These are phyloP conservation scores for Aspergillus glaucus DNA, from an alignment of 2,329 filamentous ascomycete species.

Conservation along the genomic window DNA sequence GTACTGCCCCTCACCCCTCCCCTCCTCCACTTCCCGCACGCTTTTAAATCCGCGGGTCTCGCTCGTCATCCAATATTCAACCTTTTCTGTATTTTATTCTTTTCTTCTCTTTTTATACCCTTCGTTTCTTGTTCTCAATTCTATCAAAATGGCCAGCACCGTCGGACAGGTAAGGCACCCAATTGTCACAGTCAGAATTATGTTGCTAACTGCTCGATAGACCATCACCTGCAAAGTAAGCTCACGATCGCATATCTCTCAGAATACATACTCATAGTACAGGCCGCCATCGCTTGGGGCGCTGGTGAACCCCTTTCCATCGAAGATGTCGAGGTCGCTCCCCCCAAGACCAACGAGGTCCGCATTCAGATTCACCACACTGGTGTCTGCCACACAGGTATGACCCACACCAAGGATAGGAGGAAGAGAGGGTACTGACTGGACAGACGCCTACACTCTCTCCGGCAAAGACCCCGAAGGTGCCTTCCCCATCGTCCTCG, in stretches of 20 bases:
- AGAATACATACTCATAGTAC: background rate
- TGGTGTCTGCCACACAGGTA: conserved; percentile 96
- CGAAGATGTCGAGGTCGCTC: conserved; percentile 86
- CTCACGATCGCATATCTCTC: background rate
- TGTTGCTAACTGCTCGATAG: conserved; percentile 41
- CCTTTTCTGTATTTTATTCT: conserved; percentile 9
- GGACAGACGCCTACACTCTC: conserved; percentile 79
- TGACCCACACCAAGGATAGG: conserved; percentile 12
- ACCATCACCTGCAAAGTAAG: conserved; percentile 81
- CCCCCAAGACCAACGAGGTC: conserved; percentile 87
- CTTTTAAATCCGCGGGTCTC: background rate
- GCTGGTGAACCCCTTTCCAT: conserved; percentile 82
- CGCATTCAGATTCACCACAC: conserved; percentile 97
- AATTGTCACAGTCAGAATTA: background rate
- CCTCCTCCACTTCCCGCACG: conserved; percentile 4
- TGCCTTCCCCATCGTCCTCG: conserved; percentile 80
- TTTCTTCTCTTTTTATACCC: no score
- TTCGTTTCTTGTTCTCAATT: no score
- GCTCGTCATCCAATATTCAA: conserved; percentile 9
- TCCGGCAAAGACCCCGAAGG: conserved; percentile 97
- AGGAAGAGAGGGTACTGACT: background rate
- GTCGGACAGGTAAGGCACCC: conserved; percentile 48
- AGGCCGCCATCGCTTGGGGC: conserved; percentile 96
- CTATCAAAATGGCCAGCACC: conserved; percentile 46
- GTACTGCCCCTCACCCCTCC: background rate